Percentiles rank a stretch among this genome's conserved stretches.
Evolutionary conservation across 2,329 filamentous ascomycete species (phyloP).

Genomic region (Rosellinia necatrix): DNA sequence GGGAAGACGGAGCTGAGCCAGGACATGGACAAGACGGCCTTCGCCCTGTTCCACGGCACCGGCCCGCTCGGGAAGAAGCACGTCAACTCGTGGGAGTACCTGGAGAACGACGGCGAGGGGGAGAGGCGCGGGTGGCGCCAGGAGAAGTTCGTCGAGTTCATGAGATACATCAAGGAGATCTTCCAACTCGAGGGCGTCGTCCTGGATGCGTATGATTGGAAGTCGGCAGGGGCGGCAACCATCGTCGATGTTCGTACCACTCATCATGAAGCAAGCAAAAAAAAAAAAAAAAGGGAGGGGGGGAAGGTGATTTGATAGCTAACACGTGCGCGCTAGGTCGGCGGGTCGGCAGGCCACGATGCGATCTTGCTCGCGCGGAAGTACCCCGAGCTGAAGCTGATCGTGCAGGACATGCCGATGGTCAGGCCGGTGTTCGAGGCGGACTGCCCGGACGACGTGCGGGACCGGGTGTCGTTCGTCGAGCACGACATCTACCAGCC

Average conservation of each 20-base stretch:
- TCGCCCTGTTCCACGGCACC: slow-evolving; percentile 43
- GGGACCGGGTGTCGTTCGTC: slow-evolving; percentile 42
- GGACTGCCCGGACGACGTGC: slow-evolving; percentile 43
- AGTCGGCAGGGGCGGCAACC: slow-evolving; percentile 41
- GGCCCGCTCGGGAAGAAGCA: slow-evolving; percentile 38
- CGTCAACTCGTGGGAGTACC: slow-evolving; percentile 45
- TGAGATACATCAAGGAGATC: slow-evolving; percentile 47
- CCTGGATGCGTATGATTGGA: slow-evolving; percentile 44
- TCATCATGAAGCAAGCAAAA: neutral
- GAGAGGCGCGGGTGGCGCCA: slow-evolving; percentile 45
- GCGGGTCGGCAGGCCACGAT: slow-evolving; percentile 50
- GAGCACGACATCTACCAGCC: slow-evolving; percentile 47
- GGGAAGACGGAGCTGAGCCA: slow-evolving; percentile 41
- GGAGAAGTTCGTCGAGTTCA: slow-evolving; percentile 47
- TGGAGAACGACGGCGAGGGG: slow-evolving; percentile 48
- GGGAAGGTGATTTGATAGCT: too few species aligned
- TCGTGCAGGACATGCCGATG: slow-evolving; percentile 51
- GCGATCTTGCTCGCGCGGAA: slow-evolving; percentile 47
- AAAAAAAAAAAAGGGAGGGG: too few species aligned
- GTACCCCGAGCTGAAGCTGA: slow-evolving; percentile 48
- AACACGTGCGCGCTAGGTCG: slow-evolving; percentile 39
- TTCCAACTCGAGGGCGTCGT: slow-evolving; percentile 45
- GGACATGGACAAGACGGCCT: slow-evolving; percentile 44
- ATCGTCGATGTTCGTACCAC: slow-evolving; percentile 47
- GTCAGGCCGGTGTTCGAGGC: slow-evolving; percentile 43